These are phyloP conservation scores for Tetracladium setigerum DNA, from an alignment of 495 filamentous ascomycete species.

Conservation along the genomic window DNA sequence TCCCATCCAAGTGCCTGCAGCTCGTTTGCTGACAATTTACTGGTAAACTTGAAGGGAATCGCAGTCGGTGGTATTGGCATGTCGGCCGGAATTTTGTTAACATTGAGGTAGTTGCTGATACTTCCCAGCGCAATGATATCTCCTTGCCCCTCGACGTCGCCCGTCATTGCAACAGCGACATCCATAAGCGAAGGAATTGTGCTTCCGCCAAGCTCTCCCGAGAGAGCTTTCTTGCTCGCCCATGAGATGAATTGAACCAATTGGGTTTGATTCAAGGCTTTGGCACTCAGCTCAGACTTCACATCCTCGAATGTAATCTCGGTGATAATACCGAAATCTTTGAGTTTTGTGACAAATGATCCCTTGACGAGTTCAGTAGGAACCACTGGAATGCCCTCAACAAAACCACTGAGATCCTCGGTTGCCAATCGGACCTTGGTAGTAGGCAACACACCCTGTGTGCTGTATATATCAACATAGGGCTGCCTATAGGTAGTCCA, in stretches of 20 bases:
- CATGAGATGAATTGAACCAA: constrained; percentile 76
- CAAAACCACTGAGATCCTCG: constrained; percentile 73
- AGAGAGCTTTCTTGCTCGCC: constrained; percentile 58
- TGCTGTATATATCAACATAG: constrained; percentile 81
- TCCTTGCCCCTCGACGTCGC: constrained; percentile 49
- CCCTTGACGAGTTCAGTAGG: constrained; percentile 62
- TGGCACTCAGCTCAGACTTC: constrained; percentile 65
- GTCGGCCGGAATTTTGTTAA: constrained; percentile 67
- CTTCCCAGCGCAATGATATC: constrained; percentile 67
- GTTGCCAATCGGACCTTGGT: constrained; percentile 70
- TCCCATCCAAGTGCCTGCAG: constrained; percentile 77
- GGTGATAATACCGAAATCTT: constrained; percentile 70
- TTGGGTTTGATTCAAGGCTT: constrained; percentile 67
- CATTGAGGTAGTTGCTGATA: constrained; percentile 66
- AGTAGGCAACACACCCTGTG: constrained; percentile 72
- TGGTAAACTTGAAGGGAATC: constrained; percentile 68
- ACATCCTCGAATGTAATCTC: constrained; percentile 85
- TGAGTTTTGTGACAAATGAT: constrained; percentile 68
- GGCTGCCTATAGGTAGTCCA: constrained; percentile 81
- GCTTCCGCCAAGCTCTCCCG: constrained; percentile 56
- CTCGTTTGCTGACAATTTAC: constrained; percentile 36
- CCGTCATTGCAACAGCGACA: constrained; percentile 72
- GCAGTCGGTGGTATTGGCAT: constrained; percentile 77
- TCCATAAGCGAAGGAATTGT: constrained; percentile 61
- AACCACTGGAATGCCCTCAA: constrained; percentile 83